Base-by-base conservation (phyloP, 2,329 filamentous ascomycete genomes). In the Hypoxylon sp. region DNA sequence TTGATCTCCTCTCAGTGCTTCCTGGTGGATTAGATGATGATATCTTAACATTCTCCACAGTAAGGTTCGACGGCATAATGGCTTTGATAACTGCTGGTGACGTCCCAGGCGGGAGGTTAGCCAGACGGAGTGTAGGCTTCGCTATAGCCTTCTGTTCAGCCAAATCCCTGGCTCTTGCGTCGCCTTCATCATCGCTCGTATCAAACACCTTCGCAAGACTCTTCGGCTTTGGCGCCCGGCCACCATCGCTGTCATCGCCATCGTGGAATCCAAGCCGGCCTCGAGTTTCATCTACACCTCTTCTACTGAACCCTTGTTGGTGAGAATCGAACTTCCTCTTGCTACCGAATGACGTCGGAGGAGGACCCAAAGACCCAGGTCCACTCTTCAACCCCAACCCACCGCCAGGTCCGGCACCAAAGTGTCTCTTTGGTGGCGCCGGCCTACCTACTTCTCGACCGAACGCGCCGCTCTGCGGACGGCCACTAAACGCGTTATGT, bases 31-130 rank as follows among this genome's bases (percentile, higher is more conserved):
- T 76, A 0, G 86, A 80, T 2, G 89, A 86, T 28, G 92, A 79
- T 30, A 96, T 89, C 75, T 91, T 91, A 55, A 97, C 89, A 68
- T 88, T 86, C 74, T 95, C 92, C 4, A 95, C 89, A 0, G 80
- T 85, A 57, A 97, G 76, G 19, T 83, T 88, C 0, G 86, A 80
- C 2, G 87, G 85, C 10, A 91, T 81, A 56, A 91, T 75, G 1
- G 86, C 83, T 75, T 87, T 90, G 73, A 91, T 84, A 57, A 85
- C 83, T 1, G 87, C 84, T 1, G 84, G 87, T 32, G 86, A 90
- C 23, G 84, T 89, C 28, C 82, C 85, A 0, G 88, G 88, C 0
- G 89, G 89, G 46, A 91, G 79, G 59, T 86, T 89, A 7, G 86
- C 82, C 50, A 91, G 80, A 17, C 87, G 84, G 46, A 91, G 76